phyloP scores from a whole-genome alignment of 345 rosid genomes.

The Physaria fendleri region DNA sequence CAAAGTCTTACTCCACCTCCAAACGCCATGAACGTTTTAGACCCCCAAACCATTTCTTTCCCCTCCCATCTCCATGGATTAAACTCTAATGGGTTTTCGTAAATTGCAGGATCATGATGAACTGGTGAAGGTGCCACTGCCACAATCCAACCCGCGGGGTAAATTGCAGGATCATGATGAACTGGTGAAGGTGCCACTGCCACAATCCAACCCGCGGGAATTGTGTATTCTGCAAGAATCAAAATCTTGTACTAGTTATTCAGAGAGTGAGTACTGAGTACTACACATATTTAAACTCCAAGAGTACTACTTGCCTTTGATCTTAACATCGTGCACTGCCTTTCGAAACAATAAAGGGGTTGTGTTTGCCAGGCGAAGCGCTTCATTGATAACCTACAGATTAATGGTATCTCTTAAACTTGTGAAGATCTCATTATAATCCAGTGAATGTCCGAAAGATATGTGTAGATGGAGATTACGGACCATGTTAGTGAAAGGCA shows the following conservation, averaged over 20 bases:
- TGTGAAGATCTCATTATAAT: not conserved
- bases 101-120: conserved; percentile 25
- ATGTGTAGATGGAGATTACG: too few species aligned
- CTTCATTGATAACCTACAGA: conserved; percentile 33
- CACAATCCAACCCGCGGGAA: too few species aligned
- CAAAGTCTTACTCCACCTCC: conserved; percentile 47
- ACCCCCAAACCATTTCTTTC: conserved; percentile 21
- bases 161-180: too few species aligned
- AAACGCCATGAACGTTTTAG: conserved; percentile 41
- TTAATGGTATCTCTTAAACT: not conserved
- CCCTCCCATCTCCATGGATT: conserved; percentile 53
- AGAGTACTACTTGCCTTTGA: conserved; percentile 26
- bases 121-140: too few species aligned
- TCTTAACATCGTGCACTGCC: conserved; percentile 31
- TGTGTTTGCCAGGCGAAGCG: conserved; percentile 29
- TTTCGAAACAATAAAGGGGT: conserved; percentile 32
- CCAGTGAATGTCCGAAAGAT: not conserved
- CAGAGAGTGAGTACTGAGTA: too few species aligned
- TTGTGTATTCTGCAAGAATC: too few species aligned
- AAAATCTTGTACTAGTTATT: too few species aligned
- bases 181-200: too few species aligned
- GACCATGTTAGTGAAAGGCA: conserved; percentile 40
- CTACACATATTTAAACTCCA: too few species aligned
- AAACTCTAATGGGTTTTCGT: conserved; percentile 32
- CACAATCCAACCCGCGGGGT: too few species aligned